Percentiles rank a stretch among this genome's conserved stretches.
phyloP scores from a whole-genome alignment of 257 asterid species.

The Fraxinus quadrangulata region DNA sequence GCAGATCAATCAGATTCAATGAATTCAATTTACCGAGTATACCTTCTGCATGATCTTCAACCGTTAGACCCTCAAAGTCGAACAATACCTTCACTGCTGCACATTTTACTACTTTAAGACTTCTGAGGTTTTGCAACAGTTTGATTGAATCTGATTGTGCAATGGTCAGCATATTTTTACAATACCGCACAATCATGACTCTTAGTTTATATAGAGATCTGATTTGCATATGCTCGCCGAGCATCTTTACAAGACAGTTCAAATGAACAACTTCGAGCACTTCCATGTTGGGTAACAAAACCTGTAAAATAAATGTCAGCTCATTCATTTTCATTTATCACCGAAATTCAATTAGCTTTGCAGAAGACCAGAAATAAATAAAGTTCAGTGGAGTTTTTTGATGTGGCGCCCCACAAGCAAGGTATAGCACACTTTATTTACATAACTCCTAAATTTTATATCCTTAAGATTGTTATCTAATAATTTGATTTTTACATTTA shows the following conservation, averaged over 20 bases:
- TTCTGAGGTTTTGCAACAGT: constrained; percentile 5
- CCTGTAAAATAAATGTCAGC: constrained; percentile 4
- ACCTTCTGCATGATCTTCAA: background rate
- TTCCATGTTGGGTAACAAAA: background rate
- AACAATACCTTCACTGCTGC: constrained; percentile 12
- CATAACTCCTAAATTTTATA: no score
- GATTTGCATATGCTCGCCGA: background rate
- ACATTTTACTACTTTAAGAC: background rate
- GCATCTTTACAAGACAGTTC: background rate
- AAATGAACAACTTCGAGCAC: background rate
- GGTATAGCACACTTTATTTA: no score
- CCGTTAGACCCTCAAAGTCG: constrained; percentile 11
- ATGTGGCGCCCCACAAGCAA: no score
- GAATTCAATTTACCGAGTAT: constrained; percentile 4
- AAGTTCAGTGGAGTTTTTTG: background rate
- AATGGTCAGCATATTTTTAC: background rate
- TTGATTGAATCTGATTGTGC: constrained; percentile 7
- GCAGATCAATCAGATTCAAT: background rate
- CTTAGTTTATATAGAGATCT: background rate
- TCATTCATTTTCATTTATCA: no score
- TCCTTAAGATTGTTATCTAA: no score
- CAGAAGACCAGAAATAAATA: background rate
- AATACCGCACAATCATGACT: background rate
- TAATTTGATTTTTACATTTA: no score
- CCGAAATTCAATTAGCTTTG: no score